Evolutionary conservation across 305 asterid species (phyloP), one percentile per base, ranked within the genome.

Genomic region (Stenogyne calaminthoides): DNA sequence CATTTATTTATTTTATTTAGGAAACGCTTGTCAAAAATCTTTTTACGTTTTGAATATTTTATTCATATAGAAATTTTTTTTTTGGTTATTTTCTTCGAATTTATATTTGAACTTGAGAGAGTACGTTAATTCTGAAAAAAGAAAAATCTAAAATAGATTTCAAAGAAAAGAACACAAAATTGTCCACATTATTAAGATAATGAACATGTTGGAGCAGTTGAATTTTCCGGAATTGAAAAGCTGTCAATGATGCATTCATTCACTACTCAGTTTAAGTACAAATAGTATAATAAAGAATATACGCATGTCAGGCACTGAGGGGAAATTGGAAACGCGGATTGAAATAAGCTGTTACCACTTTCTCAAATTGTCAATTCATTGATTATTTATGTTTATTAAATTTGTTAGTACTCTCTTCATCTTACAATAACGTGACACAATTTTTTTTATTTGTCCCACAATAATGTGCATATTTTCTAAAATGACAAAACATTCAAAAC

Each of bases 341-440:
- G 15, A 39, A 57, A 7, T 66, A 51, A 42, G 73, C 51, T 63
- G 70, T 51, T 7, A 25, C 72, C 60, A 37, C 47, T 18, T 22
- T 2, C 72, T 22, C 64, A 49, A 12, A 52, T 6, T 22, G 4
- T 54, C 57, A 58, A 29, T 4, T 47, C 6, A 3, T 5, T 47
- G 16, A 14, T 27, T 25, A n/a, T n/a, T n/a, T n/a, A n/a, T n/a
- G n/a, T n/a, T n/a, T n/a, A n/a, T n/a, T n/a, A n/a, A n/a, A n/a
- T n/a, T n/a, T n/a, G n/a, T n/a, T n/a, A n/a, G n/a, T n/a, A n/a
- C n/a, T n/a, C n/a, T n/a, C n/a, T n/a, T n/a, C n/a, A n/a, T n/a
- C n/a, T n/a, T n/a, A n/a, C n/a, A n/a, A n/a, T n/a, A n/a, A n/a
- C n/a, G n/a, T n/a, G n/a, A n/a, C n/a, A n/a, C n/a, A n/a, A n/a